Conservation (phyloP, 108 stramenopile species). For the Epithemia pelagica region DNA sequence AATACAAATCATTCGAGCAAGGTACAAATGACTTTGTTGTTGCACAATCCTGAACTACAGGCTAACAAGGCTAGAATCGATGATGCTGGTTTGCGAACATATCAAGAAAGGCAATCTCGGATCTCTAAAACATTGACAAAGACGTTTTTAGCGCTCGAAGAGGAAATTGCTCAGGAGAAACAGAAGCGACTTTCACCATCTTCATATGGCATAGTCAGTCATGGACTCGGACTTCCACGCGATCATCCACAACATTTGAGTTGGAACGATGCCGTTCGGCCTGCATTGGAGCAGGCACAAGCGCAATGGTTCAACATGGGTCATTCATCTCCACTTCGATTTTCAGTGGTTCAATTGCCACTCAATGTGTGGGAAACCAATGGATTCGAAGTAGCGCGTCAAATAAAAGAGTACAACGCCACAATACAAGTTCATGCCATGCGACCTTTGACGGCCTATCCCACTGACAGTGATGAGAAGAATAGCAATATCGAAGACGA, state of each 20-base stretch:
- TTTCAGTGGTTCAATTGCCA: slow-evolving; percentile 66
- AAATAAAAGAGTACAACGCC: slow-evolving; percentile 30
- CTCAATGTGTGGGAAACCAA: slow-evolving; percentile 65
- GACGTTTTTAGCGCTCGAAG: slow-evolving; percentile 55
- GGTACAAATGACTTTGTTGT: slow-evolving; percentile 23
- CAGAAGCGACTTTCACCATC: no score
- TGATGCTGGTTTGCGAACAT: no score
- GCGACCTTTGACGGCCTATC: slow-evolving; percentile 78
- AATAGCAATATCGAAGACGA: no score
- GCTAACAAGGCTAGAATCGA: slow-evolving; percentile 7
- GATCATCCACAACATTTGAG: slow-evolving; percentile 52
- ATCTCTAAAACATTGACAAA: slow-evolving; percentile 45
- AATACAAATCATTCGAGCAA: no score
- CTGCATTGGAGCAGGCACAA: slow-evolving; percentile 9
- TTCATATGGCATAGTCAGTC: slow-evolving; percentile 68
- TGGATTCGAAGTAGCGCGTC: slow-evolving; percentile 52
- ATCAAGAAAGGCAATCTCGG: slow-evolving; percentile 31
- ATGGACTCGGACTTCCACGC: slow-evolving; percentile 59
- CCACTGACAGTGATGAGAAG: slow-evolving; percentile 57
- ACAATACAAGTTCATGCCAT: slow-evolving; percentile 39
- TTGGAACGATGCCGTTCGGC: not conserved
- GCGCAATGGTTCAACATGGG: no score
- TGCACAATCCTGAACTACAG: slow-evolving; percentile 67
- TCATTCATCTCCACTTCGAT: no score
- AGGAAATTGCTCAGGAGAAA: slow-evolving; percentile 25